Evolutionary conservation across 305 asterid genomes (phyloP).

Genomic region (Coffea humblotiana): DNA sequence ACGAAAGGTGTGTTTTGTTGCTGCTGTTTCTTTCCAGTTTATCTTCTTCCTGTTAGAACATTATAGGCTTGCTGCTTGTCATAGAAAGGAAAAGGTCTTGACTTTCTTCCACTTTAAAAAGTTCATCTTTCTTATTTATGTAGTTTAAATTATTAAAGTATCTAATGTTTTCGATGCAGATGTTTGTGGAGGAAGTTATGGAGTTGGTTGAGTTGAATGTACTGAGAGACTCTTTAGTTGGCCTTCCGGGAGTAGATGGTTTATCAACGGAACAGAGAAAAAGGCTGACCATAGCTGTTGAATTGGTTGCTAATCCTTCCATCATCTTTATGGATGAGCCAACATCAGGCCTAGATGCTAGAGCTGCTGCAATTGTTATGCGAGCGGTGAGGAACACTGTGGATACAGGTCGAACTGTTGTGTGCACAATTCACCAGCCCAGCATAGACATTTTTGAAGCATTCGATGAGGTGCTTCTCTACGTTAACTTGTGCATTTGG

Average conservation of each 20-base stretch:
- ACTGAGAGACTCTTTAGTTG: slow-evolving; percentile 66
- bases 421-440: slow-evolving; percentile 96
- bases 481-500: not conserved
- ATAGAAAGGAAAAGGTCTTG: too few relatives aligned
- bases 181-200: slow-evolving; percentile 95
- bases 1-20: slow-evolving; percentile 46
- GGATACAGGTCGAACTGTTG: slow-evolving; percentile 87
- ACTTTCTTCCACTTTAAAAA: not conserved
- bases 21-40: not conserved
- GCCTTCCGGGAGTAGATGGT: slow-evolving; percentile 97
- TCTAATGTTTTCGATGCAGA: slow-evolving; percentile 27
- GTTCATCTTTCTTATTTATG: not conserved
- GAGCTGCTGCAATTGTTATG: slow-evolving; percentile 99
- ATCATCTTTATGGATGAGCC: slow-evolving; percentile 98
- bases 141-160: not conserved
- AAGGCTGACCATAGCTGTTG: slow-evolving; percentile 95
- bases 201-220: slow-evolving; percentile 84
- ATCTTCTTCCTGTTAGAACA: not conserved
- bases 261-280: slow-evolving; percentile 96
- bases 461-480: slow-evolving; percentile 72
- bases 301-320: slow-evolving; percentile 92
- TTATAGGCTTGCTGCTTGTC: not conserved
- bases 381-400: slow-evolving; percentile 91
- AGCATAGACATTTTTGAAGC: slow-evolving; percentile 95
- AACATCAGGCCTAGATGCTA: slow-evolving; percentile 94